phyloP scores from a whole-genome alignment of 2,329 filamentous ascomycete genomes.

The Achaetomium macrosporum region DNA sequence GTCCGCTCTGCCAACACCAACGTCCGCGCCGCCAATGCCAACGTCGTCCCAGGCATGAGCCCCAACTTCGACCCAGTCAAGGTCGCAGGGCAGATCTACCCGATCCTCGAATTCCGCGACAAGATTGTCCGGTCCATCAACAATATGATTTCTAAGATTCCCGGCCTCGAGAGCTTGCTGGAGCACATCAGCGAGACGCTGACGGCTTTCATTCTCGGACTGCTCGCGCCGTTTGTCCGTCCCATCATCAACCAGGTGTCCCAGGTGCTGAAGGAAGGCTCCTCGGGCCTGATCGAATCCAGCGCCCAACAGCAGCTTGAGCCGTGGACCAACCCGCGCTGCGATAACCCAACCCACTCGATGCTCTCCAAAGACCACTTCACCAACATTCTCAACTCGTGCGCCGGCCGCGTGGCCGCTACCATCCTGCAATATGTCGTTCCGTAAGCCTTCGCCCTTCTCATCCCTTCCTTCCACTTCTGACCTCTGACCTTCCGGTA shows the following conservation, averaged over 20 bases:
- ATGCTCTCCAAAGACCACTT: constrained; percentile 84
- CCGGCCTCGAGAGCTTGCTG: constrained; percentile 81
- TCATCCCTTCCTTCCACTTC: neutral
- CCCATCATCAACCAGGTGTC: constrained; percentile 87
- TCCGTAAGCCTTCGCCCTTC: constrained; percentile 49
- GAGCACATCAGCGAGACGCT: constrained; percentile 92
- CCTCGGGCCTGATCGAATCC: constrained; percentile 61
- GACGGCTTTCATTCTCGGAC: constrained; percentile 83
- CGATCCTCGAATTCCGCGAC: constrained; percentile 89
- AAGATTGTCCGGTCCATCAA: constrained; percentile 86
- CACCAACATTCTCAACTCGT: constrained; percentile 70
- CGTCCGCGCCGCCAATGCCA: constrained; percentile 35
- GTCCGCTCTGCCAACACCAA: constrained; percentile 18
- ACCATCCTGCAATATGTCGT: constrained; percentile 81
- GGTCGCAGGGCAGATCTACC: constrained; percentile 78
- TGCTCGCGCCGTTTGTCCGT: constrained; percentile 85
- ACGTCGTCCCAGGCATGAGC: constrained; percentile 68
- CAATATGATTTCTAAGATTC: constrained; percentile 82
- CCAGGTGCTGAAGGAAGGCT: constrained; percentile 78
- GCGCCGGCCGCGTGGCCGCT: constrained; percentile 66
- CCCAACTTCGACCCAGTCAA: constrained; percentile 71
- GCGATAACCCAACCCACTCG: constrained; percentile 74
- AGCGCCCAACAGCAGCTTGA: constrained; percentile 71
- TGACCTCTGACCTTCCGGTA: neutral
- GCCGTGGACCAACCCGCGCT: constrained; percentile 70